phyloP scores from a whole-genome alignment of 306 rosid genomes.

The Ormosia emarginata region DNA sequence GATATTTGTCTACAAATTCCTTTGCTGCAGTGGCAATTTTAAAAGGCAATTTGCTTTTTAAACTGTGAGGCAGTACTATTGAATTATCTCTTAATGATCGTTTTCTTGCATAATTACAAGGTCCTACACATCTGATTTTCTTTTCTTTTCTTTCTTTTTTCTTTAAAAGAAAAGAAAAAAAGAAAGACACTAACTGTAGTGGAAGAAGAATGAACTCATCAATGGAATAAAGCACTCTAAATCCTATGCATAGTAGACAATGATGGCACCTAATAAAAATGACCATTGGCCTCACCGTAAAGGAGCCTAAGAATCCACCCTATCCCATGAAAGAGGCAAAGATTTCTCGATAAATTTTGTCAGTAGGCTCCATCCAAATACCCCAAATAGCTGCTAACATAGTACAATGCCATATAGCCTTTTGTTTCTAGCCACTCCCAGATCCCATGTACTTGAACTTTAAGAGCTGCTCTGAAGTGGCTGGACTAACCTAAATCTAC shows the following conservation, averaged over 20 bases:
- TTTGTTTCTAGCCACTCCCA: background rate
- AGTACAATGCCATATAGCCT: background rate
- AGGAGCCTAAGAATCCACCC: background rate
- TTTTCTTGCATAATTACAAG: background rate
- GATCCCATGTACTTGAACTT: background rate
- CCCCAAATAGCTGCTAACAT: background rate
- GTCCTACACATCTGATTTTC: background rate
- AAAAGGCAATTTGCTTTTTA: background rate
- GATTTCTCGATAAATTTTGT: background rate
- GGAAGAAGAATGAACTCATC: too few relatives aligned
- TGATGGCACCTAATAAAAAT: background rate
- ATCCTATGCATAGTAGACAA: background rate
- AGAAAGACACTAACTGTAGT: too few relatives aligned
- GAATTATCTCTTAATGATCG: background rate
- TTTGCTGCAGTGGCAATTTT: conserved; percentile 5
- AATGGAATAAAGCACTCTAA: too few relatives aligned
- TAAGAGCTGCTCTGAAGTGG: background rate
- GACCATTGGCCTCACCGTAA: background rate
- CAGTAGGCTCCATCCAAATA: background rate
- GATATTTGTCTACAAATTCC: background rate
- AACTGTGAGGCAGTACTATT: background rate
- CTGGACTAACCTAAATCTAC: background rate
- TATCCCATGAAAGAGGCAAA: background rate
- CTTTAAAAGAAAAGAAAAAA: too few relatives aligned
- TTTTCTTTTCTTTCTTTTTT: background rate